These are phyloP conservation scores for Hyaloscypha hepaticicola DNA, from an alignment of 495 filamentous ascomycete species.

Conservation along the genomic window DNA sequence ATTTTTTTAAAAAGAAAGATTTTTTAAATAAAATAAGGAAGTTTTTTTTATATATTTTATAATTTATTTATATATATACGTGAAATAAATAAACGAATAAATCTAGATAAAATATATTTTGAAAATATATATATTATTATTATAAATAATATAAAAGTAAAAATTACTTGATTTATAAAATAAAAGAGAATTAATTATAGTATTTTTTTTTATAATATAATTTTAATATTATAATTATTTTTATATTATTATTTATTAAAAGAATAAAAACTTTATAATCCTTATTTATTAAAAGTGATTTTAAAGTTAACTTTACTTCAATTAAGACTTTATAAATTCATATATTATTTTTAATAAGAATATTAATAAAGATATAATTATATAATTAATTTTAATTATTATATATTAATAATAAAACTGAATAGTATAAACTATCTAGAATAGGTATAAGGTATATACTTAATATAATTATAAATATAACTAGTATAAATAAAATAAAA, in stretches of 20 bases:
- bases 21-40: too few species aligned
- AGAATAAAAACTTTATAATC: slow-evolving; percentile 22
- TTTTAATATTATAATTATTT: slow-evolving; percentile 21
- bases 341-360: not conserved
- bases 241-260: slow-evolving; percentile 9
- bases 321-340: slow-evolving; percentile 11
- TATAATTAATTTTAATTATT: not conserved
- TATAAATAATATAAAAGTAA: slow-evolving; percentile 29
- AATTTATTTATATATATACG: slow-evolving; percentile 36
- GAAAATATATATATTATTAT: slow-evolving; percentile 30
- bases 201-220: slow-evolving; percentile 21
- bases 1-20: too few species aligned
- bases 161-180: slow-evolving; percentile 29
- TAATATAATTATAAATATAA: slow-evolving; percentile 26
- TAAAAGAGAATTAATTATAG: slow-evolving; percentile 31
- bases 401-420: slow-evolving; percentile 4
- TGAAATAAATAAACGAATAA: slow-evolving; percentile 35
- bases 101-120: slow-evolving; percentile 36
- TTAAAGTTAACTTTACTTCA: slow-evolving; percentile 9
- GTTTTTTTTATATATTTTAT: too few species aligned
- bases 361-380: not conserved
- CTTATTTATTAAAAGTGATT: slow-evolving; percentile 11
- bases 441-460: slow-evolving; percentile 5
- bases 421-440: slow-evolving; percentile 7
- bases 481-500: slow-evolving; percentile 23